Base-by-base conservation (phyloP, 2,329 filamentous ascomycete species). In the Exophiala sideris region DNA sequence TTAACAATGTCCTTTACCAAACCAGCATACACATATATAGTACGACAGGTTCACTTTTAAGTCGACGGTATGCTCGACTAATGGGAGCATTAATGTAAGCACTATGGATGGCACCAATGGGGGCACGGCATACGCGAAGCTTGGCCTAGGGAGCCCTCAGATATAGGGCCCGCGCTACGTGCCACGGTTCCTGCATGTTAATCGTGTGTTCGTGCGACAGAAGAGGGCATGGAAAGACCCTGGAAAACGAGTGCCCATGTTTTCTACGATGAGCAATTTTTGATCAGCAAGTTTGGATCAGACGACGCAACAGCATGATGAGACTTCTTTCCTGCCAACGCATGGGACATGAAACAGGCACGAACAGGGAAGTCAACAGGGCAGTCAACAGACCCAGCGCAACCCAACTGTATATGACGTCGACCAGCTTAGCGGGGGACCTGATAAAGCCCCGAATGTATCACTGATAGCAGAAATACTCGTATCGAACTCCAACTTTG, bases 301-400 rank as follows among this genome's bases (percentile, higher is more conserved):
- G 56, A 45, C 42, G 56, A 55, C 51, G 20, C 36, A 11, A 45
- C 39, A 42, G 45, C 36, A 54, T 52, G 48, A 54, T 50, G 41
- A 33, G 24, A 21, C 39, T 42, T 52, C 35, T 52, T 45, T 46
- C 14, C 48, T 40, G 35, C 41, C 35, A 45, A 32, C 50, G 38
- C 16, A 45, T 41, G 21, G 45, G 39, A 52, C 12, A 20, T 45
- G 41, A 44, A 44, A 44, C 41, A 24, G 21, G 12, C 9, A 32
- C 41, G 21, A 12, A 6, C 35, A n/a, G 9, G 12, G 41, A 24
- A 24, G 18, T 12, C 20, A 32, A 44, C 18, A 20, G 29, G n/a
- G 20, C 9, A 24, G n/a, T 44, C 5, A 20, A 44, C 20, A 29
- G 7, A 29, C 24, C 24, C 24, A 29, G 7, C 24, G 24, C 24